Evolutionary conservation across 192 early-diverging fungal species (phyloP).

Genomic region (Backusella parvicylindrica): DNA sequence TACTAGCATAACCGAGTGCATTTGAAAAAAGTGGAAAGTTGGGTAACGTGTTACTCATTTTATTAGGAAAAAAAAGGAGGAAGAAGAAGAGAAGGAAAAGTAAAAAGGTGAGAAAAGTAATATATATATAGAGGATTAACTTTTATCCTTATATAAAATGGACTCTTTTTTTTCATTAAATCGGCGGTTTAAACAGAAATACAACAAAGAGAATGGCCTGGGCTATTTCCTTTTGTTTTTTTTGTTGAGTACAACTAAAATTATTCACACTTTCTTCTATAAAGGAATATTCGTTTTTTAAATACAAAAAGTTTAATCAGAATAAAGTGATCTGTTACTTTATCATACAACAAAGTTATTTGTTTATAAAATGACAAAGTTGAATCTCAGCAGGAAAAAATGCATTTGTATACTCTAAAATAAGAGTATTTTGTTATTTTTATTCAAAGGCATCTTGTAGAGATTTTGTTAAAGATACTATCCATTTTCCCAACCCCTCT

Average conservation of each 20-base stretch:
- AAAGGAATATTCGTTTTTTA: background rate
- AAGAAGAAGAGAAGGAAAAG: background rate
- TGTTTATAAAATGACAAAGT: background rate
- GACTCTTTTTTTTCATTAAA: background rate
- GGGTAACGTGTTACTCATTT: constrained; percentile 21
- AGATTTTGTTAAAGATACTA: no score
- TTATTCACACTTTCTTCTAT: no score
- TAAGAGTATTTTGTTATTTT: no score
- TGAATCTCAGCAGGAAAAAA: background rate
- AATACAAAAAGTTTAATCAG: background rate
- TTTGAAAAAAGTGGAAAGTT: constrained; percentile 33
- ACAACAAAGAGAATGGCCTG: background rate
- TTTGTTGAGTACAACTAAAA: background rate
- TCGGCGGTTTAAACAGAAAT: background rate
- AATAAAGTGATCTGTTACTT: background rate
- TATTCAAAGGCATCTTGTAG: no score
- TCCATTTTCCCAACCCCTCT: no score
- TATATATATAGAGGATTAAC: background rate
- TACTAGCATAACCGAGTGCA: constrained; percentile 23
- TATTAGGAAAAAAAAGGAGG: background rate
- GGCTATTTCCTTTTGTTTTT: background rate
- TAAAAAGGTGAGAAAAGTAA: background rate
- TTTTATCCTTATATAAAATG: background rate
- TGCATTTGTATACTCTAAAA: background rate
- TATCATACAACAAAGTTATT: background rate